phyloP scores from a whole-genome alignment of 192 early-diverging fungal species.

The Backusella tarrabulga region DNA sequence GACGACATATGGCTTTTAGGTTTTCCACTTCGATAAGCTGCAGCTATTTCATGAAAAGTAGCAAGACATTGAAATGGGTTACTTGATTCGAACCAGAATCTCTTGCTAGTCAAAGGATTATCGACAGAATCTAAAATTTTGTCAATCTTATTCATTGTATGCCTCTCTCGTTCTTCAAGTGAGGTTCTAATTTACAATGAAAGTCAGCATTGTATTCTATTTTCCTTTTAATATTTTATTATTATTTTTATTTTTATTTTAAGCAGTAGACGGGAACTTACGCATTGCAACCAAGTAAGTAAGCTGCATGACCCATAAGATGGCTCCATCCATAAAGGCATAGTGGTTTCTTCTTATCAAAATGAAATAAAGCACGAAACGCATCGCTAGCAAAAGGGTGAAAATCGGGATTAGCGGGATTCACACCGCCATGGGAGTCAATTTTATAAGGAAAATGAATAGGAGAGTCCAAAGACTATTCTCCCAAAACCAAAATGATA shows the following conservation, averaged over 20 bases:
- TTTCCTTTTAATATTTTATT: neutral
- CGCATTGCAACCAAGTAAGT: conserved; percentile 89
- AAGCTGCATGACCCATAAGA: conserved; percentile 94
- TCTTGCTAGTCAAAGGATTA: conserved; percentile 68
- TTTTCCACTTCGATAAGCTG: conserved; percentile 68
- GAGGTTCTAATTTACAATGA: conserved; percentile 45
- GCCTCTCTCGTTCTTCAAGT: conserved; percentile 77
- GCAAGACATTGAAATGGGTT: conserved; percentile 94
- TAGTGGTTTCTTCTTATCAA: conserved; percentile 78
- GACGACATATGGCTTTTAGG: conserved; percentile 68
- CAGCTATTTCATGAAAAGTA: conserved; percentile 82
- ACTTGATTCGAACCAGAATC: conserved; percentile 89
- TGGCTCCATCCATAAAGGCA: conserved; percentile 78
- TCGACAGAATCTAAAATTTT: conserved; percentile 83
- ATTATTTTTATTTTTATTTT: too few relatives aligned
- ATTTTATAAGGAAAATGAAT: conserved; percentile 97
- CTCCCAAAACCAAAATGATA: too few relatives aligned
- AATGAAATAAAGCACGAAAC: conserved; percentile 86
- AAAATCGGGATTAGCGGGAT: conserved; percentile 89
- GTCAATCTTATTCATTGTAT: conserved; percentile 67
- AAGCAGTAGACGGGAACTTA: neutral
- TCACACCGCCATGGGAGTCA: conserved; percentile 95
- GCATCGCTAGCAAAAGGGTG: conserved; percentile 96
- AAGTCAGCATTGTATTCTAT: too few relatives aligned
- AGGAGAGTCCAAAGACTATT: conserved; percentile 74